Evolutionary conservation across 2,329 filamentous ascomycete genomes (phyloP), one percentile per base, ranked within the genome.

Genomic region (Dendryphion nanum): DNA sequence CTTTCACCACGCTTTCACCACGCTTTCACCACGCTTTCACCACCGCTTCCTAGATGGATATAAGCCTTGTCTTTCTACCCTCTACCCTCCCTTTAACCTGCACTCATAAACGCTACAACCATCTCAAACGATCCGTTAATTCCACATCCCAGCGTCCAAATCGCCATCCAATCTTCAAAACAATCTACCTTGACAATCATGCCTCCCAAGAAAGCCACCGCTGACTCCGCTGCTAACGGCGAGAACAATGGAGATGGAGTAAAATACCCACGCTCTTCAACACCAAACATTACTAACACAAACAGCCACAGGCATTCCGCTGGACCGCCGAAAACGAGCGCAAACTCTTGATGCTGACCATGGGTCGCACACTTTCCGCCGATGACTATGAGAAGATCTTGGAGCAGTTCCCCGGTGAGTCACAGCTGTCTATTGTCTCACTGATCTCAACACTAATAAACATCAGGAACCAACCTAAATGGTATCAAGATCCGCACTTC

Each of bases 281-380:
- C 18, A 30, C 10, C 28, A 10, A 30, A 7, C 32, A 19, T 6
- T 15, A 15, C 36, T 38, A 29, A 38, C 36, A 28, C 5, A 6
- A 5, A 18, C 8, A 33, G 10, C 15, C 17, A 14, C 12, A 36
- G 38, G 14, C 5, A 8, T 41, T 41, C 32, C 6, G 24, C 7
- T 42, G 40, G 40, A 42, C 35, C 13, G 3, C 40, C 23, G 40
- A 42, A 18, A 16, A 23, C n/a, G 40, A 42, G 14, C 40, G 16
- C 18, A 8, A 42, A 37, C 33, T 43, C 4, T 16, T 39, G n/a
- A 16, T 33, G 16, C 36, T 43, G 8, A 28, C 17, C 10, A 4
- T 38, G 5, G 19, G 17, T n/a, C 28, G 24, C 12, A 38, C 35
- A 16, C 10, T 35, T 19, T 14, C n/a, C 14, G 12, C n/a, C 2